Percentiles rank a stretch among this genome's conserved stretches.
Conservation (phyloP, 257 asterid species). For the Nicotiana otophora region DNA sequence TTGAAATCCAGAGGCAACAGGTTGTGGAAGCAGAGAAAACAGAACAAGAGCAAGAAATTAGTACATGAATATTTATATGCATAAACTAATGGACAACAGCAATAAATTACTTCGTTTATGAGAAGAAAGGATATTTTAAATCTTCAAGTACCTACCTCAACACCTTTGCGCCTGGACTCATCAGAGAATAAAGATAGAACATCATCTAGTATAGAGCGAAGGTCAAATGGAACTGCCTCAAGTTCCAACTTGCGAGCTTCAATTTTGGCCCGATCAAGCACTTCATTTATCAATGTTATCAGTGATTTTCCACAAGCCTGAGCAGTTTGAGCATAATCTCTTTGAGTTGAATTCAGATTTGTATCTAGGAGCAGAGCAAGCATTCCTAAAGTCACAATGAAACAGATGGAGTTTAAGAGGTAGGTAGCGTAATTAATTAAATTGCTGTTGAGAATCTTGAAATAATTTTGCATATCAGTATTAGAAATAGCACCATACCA, state of each 20-base stretch:
- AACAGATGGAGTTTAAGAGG: not conserved
- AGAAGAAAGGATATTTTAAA: not conserved
- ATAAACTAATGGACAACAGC: not conserved
- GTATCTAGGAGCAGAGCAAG: slow-evolving; percentile 75
- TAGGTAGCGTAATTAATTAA: not conserved
- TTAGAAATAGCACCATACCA: slow-evolving; percentile 12
- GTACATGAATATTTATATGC: not conserved
- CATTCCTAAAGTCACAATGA: slow-evolving; percentile 57
- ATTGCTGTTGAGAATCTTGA: not conserved
- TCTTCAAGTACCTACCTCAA: slow-evolving; percentile 50
- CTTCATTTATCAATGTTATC: slow-evolving; percentile 84
- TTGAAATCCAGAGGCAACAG: not conserved
- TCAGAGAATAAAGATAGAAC: slow-evolving; percentile 84
- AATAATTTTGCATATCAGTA: not conserved
- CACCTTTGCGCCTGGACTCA: slow-evolving; percentile 73
- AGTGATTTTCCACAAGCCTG: slow-evolving; percentile 86
- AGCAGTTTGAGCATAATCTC: slow-evolving; percentile 91
- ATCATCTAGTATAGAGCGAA: slow-evolving; percentile 73
- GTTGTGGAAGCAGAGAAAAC: not conserved
- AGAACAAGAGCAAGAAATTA: not conserved
- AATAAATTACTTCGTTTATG: not conserved
- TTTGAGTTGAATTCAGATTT: slow-evolving; percentile 72
- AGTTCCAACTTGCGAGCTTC: slow-evolving; percentile 88
- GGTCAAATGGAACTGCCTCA: slow-evolving; percentile 74
- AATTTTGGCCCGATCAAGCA: slow-evolving; percentile 88